A percentile compares a stretch with the other conserved stretches of the same genome.
Conservation (phyloP, 1,284 basidiomycete genomes). For the Phylloporus gajari region DNA sequence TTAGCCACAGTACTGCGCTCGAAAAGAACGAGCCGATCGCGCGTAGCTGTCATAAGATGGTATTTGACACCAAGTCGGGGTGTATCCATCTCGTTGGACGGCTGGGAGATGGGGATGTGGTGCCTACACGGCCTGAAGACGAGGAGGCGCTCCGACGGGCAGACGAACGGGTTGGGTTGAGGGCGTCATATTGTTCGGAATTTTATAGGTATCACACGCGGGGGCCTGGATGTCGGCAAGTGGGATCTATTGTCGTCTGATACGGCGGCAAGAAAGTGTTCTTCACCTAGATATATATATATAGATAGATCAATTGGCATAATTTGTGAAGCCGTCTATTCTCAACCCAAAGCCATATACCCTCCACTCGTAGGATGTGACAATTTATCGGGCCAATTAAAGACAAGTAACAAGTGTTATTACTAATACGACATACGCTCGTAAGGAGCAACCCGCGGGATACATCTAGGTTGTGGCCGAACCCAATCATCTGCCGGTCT, state of each 20-base stretch:
- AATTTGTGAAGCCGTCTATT: too few relatives aligned
- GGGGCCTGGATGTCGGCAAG: constrained; percentile 64
- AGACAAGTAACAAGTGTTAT: too few relatives aligned
- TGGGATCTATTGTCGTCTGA: constrained; percentile 76
- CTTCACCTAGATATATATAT: too few relatives aligned
- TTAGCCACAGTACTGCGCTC: constrained; percentile 65
- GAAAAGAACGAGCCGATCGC: constrained; percentile 76
- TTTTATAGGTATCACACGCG: constrained; percentile 78
- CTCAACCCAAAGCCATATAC: too few relatives aligned
- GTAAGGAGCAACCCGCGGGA: constrained; percentile 27
- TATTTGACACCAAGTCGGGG: constrained; percentile 75
- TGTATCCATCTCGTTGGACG: constrained; percentile 78
- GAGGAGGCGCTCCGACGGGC: constrained; percentile 38
- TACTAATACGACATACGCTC: neutral
- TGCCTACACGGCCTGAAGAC: constrained; percentile 37
- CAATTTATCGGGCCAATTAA: too few relatives aligned
- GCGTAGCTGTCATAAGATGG: constrained; percentile 86
- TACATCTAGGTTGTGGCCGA: constrained; percentile 35
- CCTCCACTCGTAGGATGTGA: too few relatives aligned
- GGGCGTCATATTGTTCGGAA: constrained; percentile 60
- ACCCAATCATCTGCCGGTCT: constrained; percentile 31
- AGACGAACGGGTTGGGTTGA: constrained; percentile 33
- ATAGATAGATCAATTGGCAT: too few relatives aligned
- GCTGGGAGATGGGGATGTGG: constrained; percentile 62
- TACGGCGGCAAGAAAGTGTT: constrained; percentile 62